Conservation (phyloP, 2,329 filamentous ascomycete species). For the Claviceps sp. region DNA sequence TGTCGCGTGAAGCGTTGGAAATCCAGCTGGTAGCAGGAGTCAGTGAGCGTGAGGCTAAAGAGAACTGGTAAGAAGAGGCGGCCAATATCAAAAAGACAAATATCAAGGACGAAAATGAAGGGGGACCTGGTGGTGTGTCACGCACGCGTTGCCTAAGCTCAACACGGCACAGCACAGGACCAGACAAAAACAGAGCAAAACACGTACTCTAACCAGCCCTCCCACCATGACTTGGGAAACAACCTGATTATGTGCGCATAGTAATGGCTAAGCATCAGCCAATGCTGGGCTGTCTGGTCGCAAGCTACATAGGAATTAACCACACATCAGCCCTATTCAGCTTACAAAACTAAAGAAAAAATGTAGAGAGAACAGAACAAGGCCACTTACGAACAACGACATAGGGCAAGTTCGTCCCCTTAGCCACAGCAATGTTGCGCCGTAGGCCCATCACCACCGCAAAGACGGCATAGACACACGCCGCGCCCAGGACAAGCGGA, state of each 20-base stretch:
- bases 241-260: constrained; percentile 42
- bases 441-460: constrained; percentile 21
- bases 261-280: constrained; percentile 31
- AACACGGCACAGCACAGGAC: not conserved
- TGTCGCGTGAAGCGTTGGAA: constrained; percentile 44
- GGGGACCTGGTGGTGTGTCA: not conserved
- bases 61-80: not conserved
- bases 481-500: constrained; percentile 19
- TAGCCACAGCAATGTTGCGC: constrained; percentile 35
- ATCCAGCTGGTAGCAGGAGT: constrained; percentile 45
- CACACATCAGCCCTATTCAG: not conserved
- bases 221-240: constrained; percentile 41
- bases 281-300: constrained; percentile 1
- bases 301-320: not conserved
- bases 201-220: constrained; percentile 44
- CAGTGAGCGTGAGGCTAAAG: constrained; percentile 38
- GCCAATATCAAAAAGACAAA: not conserved
- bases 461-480: constrained; percentile 19
- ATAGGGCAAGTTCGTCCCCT: constrained; percentile 38
- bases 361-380: not conserved
- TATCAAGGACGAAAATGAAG: not conserved
- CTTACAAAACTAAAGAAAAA: not conserved
- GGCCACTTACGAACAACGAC: constrained; percentile 36
- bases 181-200: not conserved
- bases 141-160: too few relatives aligned